Evolutionary conservation across 2,329 filamentous ascomycete genomes (phyloP).

Genomic region (Metarhizium rileyi): DNA sequence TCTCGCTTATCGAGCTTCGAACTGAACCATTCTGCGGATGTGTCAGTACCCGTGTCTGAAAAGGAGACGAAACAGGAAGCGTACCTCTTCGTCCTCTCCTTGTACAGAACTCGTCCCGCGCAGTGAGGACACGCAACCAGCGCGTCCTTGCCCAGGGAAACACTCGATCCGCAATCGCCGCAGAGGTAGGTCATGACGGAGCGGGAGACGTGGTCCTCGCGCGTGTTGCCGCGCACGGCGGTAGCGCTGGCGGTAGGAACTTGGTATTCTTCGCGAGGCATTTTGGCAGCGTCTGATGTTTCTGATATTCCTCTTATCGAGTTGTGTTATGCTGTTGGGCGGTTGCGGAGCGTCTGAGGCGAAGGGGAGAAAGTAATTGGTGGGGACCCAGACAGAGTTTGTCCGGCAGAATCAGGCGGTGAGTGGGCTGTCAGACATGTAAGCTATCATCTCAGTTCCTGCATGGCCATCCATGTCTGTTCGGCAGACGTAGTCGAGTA

Average conservation of each 20-base stretch:
- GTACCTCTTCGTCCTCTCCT: conserved; percentile 94
- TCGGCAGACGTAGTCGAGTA: too few relatives aligned
- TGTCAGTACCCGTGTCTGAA: background rate
- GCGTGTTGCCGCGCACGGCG: conserved; percentile 29
- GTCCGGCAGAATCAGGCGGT: conserved; percentile 17
- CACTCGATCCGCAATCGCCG: conserved; percentile 34
- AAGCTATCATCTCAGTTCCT: background rate
- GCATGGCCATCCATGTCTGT: too few relatives aligned
- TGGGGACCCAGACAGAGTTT: conserved; percentile 10
- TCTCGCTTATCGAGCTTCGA: conserved; percentile 66
- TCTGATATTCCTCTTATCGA: too few relatives aligned
- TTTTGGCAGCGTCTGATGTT: conserved; percentile 13
- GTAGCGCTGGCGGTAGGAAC: conserved; percentile 47
- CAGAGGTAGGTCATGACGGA: conserved; percentile 30
- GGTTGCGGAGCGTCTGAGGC: background rate
- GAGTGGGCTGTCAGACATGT: background rate
- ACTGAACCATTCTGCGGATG: conserved; percentile 82
- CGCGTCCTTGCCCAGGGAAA: conserved; percentile 34
- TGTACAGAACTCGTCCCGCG: conserved; percentile 91
- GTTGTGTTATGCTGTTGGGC: background rate
- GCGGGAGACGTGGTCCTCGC: conserved; percentile 28
- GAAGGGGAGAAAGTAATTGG: conserved; percentile 6
- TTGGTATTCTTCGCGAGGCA: conserved; percentile 72
- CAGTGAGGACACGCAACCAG: conserved; percentile 49
- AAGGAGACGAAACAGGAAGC: conserved; percentile 20